Conservation (phyloP, 352 stramenopile species). For the Peronospora farinosa region DNA sequence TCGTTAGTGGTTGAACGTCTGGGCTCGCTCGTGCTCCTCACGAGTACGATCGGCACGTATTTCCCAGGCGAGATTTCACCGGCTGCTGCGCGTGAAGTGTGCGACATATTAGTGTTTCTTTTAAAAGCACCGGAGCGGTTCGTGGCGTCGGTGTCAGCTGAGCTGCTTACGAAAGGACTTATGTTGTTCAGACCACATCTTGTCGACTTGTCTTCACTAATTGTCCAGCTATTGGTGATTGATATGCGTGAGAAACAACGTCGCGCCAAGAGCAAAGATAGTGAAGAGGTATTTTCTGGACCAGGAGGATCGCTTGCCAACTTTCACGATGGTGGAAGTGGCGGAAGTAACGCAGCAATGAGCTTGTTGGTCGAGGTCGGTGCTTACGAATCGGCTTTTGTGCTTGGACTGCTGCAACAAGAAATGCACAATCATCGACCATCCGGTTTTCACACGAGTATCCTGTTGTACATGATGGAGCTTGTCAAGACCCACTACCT, state of each 20-base stretch:
- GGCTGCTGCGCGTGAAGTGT: conserved; percentile 66
- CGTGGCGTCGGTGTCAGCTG: conserved; percentile 60
- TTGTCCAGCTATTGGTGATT: conserved; percentile 64
- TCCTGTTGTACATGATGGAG: conserved; percentile 73
- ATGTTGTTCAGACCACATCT: conserved; percentile 82
- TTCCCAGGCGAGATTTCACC: conserved; percentile 80
- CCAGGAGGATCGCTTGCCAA: conserved; percentile 31
- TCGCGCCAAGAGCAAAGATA: conserved; percentile 24
- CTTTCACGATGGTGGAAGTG: conserved; percentile 34
- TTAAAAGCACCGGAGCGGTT: conserved; percentile 48
- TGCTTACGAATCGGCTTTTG: conserved; percentile 71
- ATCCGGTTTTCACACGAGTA: conserved; percentile 62
- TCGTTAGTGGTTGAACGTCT: conserved; percentile 45
- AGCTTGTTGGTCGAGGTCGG: conserved; percentile 74
- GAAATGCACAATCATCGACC: conserved; percentile 75
- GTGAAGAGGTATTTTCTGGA: conserved; percentile 9
- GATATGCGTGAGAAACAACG: conserved; percentile 68
- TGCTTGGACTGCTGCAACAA: conserved; percentile 66
- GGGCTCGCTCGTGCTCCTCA: conserved; percentile 65
- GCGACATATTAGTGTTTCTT: conserved; percentile 65
- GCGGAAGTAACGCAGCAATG: conserved; percentile 64
- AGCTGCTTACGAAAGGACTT: conserved; percentile 74
- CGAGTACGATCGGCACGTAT: conserved; percentile 84
- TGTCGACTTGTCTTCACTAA: conserved; percentile 70
- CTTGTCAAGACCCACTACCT: conserved; percentile 80